These are phyloP conservation scores for Stellera chamaejasme DNA, from an alignment of 345 rosid species.

Conservation along the genomic window DNA sequence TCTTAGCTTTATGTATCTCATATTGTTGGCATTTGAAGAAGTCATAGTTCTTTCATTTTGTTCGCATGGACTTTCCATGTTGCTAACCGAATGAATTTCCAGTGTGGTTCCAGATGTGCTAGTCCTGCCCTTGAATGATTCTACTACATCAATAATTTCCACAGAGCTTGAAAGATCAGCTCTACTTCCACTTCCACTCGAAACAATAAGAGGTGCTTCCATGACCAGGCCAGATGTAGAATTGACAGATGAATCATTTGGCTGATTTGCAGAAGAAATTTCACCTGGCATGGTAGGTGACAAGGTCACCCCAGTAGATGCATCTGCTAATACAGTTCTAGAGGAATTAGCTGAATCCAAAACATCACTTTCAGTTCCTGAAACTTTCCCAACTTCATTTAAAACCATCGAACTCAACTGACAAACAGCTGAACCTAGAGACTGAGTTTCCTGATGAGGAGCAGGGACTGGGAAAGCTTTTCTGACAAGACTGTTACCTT, in stretches of 20 bases:
- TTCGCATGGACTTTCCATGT: constrained; percentile 30
- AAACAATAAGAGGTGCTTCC: constrained; percentile 30
- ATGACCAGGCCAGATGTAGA: constrained; percentile 25
- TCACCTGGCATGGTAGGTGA: constrained; percentile 40
- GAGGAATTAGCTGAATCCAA: constrained; percentile 22
- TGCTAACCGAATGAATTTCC: constrained; percentile 30
- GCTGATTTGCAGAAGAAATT: constrained; percentile 29
- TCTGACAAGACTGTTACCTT: constrained; percentile 93
- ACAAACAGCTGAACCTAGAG: constrained; percentile 30
- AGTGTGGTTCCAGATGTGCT: constrained; percentile 29
- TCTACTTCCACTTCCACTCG: constrained; percentile 32
- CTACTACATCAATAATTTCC: constrained; percentile 30
- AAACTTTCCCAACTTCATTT: constrained; percentile 37
- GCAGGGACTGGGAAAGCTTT: constrained; percentile 36
- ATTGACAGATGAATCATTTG: constrained; percentile 26
- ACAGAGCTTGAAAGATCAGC: constrained; percentile 30
- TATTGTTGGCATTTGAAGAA: constrained; percentile 33
- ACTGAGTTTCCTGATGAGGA: constrained; percentile 29
- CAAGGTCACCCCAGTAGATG: constrained; percentile 44
- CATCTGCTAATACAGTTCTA: constrained; percentile 26
- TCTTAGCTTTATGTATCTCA: constrained; percentile 65
- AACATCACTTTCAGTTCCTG: constrained; percentile 31
- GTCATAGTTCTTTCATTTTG: constrained; percentile 25
- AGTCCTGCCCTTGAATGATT: constrained; percentile 29
- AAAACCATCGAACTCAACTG: constrained; percentile 29